Evolutionary conservation across 345 rosid genomes (phyloP), one percentile per base, ranked within the genome.

Genomic region (Syzygium grande): DNA sequence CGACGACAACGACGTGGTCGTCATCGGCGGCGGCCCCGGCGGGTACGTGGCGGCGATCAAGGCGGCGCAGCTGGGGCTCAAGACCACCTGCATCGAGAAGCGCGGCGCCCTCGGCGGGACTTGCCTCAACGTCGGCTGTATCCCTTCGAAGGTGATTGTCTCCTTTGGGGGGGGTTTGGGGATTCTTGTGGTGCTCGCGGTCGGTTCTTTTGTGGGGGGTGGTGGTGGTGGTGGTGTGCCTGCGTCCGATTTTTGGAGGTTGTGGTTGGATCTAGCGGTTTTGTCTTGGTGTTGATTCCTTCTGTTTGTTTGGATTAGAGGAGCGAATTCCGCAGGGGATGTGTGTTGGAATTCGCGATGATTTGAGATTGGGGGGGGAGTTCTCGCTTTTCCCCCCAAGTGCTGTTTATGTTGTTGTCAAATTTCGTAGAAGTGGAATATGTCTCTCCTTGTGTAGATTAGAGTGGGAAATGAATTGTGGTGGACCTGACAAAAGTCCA

Each of bases 21-120:
- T 98, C 86, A 91, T 98, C 91, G 99, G 99, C 55, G 99, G 99
- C 11, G 99, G 99, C 13, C 99, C 99, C 63, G 99, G 99, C 11
- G 99, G 99, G 25, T 98, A 98, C 86, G 99, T 97, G 54, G 99
- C 99, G 46, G 99, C 99, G 90, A 98, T 98, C 89, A 98, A 98
- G 90, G 99, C 99, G 17, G 96, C 98, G 1, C 99, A 98, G 95
- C 93, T 97, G 0, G 99, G 99, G 23, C 98, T 97, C 89, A 98
- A 98, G 90, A 98, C 98, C 17, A 95, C 99, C 79, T 98, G 99
- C 88, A 95, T 97, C 92, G 99, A 98, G 94, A 97, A 95, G 88
- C 99, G 99, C 23, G 98, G 99, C 4, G 52, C 98, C 86, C 99
- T 98, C 86, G 99, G 99, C 58, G 99, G 99, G 51, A 98, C 99